Percentiles rank a stretch among this genome's conserved stretches.
Conservation (phyloP, 139 green algal species). For the Chlorella sp. region DNA sequence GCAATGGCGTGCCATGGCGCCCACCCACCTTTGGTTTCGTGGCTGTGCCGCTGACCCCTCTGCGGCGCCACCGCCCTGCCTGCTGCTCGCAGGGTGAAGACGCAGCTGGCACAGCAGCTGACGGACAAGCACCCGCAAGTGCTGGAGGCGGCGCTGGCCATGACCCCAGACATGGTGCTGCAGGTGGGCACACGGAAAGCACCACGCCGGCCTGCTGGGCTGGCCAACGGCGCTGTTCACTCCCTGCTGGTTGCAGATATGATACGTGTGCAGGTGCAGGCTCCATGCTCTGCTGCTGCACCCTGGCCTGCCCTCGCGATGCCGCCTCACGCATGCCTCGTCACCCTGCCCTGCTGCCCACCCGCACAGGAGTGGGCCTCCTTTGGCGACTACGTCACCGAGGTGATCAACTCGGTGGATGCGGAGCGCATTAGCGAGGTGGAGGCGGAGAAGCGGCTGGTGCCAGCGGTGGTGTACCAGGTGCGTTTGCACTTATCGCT, state of each 20-base stretch:
- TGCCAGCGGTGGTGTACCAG: background rate
- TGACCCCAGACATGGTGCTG: background rate
- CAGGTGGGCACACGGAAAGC: background rate
- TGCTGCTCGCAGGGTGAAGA: constrained; percentile 1
- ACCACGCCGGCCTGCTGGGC: no score
- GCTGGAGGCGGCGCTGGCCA: constrained; percentile 4
- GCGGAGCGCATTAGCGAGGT: background rate
- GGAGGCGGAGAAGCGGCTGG: background rate
- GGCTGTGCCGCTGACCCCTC: no score
- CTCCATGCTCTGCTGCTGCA: background rate
- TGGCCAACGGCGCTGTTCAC: no score
- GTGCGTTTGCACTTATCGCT: background rate
- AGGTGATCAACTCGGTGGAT: background rate
- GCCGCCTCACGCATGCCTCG: no score
- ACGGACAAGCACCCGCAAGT: constrained; percentile 11
- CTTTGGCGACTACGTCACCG: background rate
- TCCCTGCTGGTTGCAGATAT: no score
- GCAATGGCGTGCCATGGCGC: no score
- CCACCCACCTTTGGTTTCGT: no score
- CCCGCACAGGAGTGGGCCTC: constrained; percentile 6
- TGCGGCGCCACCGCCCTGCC: background rate
- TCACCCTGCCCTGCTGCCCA: no score
- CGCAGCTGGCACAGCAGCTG: background rate
- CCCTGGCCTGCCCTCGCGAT: no score
- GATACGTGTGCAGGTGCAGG: background rate